A percentile compares a stretch with the other conserved stretches of the same genome.
Evolutionary conservation across 1,139 yeast genomes (phyloP).

Genomic region (Suhomyces maxii): DNA sequence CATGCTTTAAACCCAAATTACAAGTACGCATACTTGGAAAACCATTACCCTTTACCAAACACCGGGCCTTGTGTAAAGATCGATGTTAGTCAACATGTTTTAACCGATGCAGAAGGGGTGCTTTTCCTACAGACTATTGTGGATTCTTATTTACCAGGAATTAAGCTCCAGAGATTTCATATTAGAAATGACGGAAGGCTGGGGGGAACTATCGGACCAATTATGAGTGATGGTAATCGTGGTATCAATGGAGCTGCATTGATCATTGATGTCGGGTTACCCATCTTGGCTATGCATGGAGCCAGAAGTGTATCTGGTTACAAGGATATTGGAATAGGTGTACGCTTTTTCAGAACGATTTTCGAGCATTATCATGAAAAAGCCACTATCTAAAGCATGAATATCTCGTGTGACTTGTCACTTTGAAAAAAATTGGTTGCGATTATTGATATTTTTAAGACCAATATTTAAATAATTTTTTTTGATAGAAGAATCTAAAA

Average conservation of each 20-base stretch:
- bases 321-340: constrained; percentile 45
- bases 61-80: constrained; percentile 41
- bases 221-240: constrained; percentile 31
- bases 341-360: constrained; percentile 38
- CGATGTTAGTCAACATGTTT: constrained; percentile 45
- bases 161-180: constrained; percentile 43
- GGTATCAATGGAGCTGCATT: constrained; percentile 36
- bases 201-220: constrained; percentile 51
- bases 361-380: constrained; percentile 24
- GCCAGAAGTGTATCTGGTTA: constrained; percentile 45
- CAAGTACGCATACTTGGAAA: constrained; percentile 33
- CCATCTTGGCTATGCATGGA: constrained; percentile 49
- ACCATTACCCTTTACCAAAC: constrained; percentile 44
- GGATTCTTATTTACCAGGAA: constrained; percentile 21
- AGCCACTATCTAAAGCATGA: no score
- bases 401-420: no score
- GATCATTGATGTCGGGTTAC: constrained; percentile 46
- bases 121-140: constrained; percentile 24
- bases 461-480: no score
- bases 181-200: constrained; percentile 45
- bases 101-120: constrained; percentile 43
- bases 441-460: no score
- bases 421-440: no score
- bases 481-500: no score
- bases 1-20: constrained; percentile 50